Conservation (phyloP, 2,329 filamentous ascomycete genomes). For the Teratosphaeria epicoccoides region DNA sequence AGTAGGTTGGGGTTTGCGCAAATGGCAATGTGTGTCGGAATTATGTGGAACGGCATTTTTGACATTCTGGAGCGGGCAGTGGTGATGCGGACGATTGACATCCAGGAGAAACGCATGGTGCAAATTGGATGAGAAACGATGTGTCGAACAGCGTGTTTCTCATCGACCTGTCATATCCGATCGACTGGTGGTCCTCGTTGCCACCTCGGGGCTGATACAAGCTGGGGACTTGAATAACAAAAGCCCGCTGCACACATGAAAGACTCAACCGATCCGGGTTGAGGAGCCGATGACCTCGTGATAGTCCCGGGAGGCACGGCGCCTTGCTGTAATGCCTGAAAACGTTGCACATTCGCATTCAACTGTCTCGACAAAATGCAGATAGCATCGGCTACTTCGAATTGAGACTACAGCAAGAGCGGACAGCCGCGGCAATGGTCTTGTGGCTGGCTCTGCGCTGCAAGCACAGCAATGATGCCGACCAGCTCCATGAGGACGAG, state of each 20-base stretch:
- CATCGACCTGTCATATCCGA: not conserved
- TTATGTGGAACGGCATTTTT: not conserved
- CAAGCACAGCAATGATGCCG: too few relatives aligned
- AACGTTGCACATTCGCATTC: too few relatives aligned
- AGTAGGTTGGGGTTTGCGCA: not conserved
- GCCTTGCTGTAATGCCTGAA: too few relatives aligned
- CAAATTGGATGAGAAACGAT: not conserved
- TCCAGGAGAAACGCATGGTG: not conserved
- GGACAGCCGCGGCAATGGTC: too few relatives aligned
- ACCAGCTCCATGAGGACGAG: too few relatives aligned
- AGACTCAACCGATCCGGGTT: not conserved
- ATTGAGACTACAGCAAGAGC: too few relatives aligned
- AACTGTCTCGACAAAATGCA: too few relatives aligned
- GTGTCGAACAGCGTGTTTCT: not conserved
- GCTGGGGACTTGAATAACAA: not conserved
- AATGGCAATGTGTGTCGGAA: not conserved
- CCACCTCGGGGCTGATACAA: not conserved
- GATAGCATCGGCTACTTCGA: too few relatives aligned
- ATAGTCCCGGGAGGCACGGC: too few relatives aligned
- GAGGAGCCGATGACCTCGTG: too few relatives aligned
- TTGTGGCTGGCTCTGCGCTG: too few relatives aligned
- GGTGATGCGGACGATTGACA: not conserved
- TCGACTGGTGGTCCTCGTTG: too few relatives aligned
- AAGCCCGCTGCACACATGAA: not conserved
- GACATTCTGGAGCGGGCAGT: not conserved